phyloP scores from a whole-genome alignment of 2,329 filamentous ascomycete species.

The Trichoderma simmonsii region DNA sequence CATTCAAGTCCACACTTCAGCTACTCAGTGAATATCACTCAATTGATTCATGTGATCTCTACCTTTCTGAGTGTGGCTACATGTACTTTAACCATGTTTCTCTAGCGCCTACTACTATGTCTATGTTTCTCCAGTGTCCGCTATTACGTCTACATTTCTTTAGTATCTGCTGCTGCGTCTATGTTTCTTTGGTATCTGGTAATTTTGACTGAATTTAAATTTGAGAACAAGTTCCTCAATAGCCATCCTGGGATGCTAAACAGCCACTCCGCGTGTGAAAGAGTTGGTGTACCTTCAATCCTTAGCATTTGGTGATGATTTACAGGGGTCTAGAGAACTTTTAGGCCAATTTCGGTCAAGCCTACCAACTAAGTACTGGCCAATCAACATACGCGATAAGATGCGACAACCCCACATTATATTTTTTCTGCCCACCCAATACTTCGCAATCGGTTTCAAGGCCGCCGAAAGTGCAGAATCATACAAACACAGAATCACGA shows the following conservation, averaged over 20 bases:
- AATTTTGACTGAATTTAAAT: no score
- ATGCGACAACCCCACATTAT: constrained; percentile 27
- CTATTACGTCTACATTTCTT: no score
- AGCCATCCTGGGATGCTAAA: no score
- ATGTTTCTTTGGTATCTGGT: background rate
- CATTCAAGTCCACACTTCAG: no score
- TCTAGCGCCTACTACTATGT: background rate
- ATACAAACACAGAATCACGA: background rate
- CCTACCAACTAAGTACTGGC: background rate
- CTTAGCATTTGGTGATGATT: background rate
- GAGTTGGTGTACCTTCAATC: background rate
- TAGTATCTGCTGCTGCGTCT: background rate
- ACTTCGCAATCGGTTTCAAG: constrained; percentile 16
- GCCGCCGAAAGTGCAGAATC: background rate
- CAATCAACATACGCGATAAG: constrained; percentile 32
- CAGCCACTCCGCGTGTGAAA: no score
- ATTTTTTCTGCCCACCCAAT: constrained; percentile 31
- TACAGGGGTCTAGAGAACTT: background rate
- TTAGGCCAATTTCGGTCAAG: background rate
- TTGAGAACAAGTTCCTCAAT: no score
- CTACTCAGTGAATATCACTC: no score
- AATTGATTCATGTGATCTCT: background rate
- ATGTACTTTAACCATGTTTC: no score
- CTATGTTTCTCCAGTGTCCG: background rate
- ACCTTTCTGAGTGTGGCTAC: no score